A percentile compares a stretch with the other conserved stretches of the same genome.
Conservation (phyloP, 768 basidiomycete species). For the Tricholoma saponaceum region DNA sequence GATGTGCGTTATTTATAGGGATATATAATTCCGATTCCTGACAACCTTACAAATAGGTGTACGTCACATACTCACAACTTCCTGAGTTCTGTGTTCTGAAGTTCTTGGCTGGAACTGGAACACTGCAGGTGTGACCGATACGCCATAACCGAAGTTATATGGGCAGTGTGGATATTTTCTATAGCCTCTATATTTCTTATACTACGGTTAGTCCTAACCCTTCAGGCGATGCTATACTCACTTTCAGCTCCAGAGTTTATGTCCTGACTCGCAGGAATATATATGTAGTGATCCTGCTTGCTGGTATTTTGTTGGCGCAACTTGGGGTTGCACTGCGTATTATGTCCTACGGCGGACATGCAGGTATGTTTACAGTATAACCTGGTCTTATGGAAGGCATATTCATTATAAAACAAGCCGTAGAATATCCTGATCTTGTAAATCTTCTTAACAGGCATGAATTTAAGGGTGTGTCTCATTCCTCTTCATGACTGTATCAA, state of each 20-base stretch:
- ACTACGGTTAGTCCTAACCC: slow-evolving; percentile 6
- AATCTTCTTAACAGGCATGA: background rate
- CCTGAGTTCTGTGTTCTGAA: background rate
- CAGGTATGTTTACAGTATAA: background rate
- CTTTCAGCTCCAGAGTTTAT: slow-evolving; percentile 8
- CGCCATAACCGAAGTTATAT: slow-evolving; percentile 13
- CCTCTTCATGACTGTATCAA: too few relatives aligned
- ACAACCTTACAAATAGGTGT: background rate
- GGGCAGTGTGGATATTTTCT: slow-evolving; percentile 14
- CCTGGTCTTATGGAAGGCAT: background rate
- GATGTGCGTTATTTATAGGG: slow-evolving; percentile 2
- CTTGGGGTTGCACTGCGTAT: background rate
- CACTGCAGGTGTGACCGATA: slow-evolving; percentile 16
- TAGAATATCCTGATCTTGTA: background rate
- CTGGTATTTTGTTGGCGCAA: background rate
- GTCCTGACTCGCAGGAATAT: slow-evolving; percentile 14
- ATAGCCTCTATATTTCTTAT: slow-evolving; percentile 16
- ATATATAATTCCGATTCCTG: background rate
- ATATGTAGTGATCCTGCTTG: slow-evolving; percentile 5
- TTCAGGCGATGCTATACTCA: background rate
- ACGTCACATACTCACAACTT: background rate
- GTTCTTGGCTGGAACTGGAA: background rate
- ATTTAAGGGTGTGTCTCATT: background rate
- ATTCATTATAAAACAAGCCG: background rate
- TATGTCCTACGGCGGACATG: background rate